phyloP scores from a whole-genome alignment of 352 stramenopile species.

The Blastocystis hominis region DNA sequence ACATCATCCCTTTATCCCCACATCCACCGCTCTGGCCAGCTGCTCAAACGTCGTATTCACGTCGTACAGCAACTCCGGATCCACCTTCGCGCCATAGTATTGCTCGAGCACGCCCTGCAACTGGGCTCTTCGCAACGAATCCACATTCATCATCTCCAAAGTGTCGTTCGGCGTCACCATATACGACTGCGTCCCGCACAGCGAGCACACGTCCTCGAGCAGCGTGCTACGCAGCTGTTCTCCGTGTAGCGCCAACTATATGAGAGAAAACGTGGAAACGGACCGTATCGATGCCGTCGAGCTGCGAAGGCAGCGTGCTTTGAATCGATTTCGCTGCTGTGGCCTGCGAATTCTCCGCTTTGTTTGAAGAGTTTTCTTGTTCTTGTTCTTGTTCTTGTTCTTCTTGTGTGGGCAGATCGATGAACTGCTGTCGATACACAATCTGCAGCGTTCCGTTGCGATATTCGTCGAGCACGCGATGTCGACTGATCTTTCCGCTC shows the following conservation, averaged over 20 bases:
- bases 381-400: neutral
- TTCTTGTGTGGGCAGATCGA: neutral
- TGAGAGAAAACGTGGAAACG: neutral
- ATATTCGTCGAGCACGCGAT: neutral
- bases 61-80: neutral
- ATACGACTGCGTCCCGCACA: slow-evolving; percentile 16
- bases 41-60: slow-evolving; percentile 31
- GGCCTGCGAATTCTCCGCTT: neutral
- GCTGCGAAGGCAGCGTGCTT: neutral
- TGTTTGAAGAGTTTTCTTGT: neutral
- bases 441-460: neutral
- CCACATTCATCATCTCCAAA: slow-evolving; percentile 37
- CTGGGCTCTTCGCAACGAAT: slow-evolving; percentile 13
- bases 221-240: neutral
- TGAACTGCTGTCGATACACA: neutral
- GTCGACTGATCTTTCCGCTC: slow-evolving; percentile 89
- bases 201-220: slow-evolving; percentile 19
- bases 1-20: neutral
- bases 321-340: neutral
- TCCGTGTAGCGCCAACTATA: neutral
- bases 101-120: slow-evolving; percentile 13
- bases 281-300: neutral
- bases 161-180: slow-evolving; percentile 5
- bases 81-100: neutral
- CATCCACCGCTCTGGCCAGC: neutral